A percentile compares a stretch with the other conserved stretches of the same genome.
Evolutionary conservation across 306 rosid species (phyloP).

Genomic region (Vigna nakashimae): DNA sequence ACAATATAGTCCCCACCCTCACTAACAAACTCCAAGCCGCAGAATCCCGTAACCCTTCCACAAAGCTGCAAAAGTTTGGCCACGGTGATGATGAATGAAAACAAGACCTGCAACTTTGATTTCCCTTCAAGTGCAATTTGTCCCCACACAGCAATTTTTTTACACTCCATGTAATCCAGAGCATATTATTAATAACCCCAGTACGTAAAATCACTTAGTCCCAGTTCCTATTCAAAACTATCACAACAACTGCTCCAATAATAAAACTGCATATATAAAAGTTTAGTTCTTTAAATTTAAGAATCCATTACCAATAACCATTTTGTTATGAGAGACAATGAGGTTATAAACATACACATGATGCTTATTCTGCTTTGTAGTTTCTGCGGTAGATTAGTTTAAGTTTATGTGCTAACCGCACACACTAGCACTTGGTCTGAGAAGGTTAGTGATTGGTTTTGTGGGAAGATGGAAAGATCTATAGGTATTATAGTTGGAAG

Average conservation of each 20-base stretch:
- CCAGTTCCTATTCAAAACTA: neutral
- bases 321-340: too few species aligned
- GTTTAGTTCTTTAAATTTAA: too few species aligned
- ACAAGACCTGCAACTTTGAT: slow-evolving; percentile 22
- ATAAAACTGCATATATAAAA: too few species aligned
- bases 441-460: neutral
- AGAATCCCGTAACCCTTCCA: neutral
- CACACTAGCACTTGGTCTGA: neutral
- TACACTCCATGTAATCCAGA: neutral
- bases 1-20: slow-evolving; percentile 43
- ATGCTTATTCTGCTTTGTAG: neutral
- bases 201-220: neutral
- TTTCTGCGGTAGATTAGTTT: neutral
- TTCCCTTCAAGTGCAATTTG: slow-evolving; percentile 49
- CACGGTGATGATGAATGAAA: slow-evolving; percentile 29
- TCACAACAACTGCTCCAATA: too few species aligned
- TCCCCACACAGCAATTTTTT: slow-evolving; percentile 35
- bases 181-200: neutral
- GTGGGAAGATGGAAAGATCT: neutral
- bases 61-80: slow-evolving; percentile 49
- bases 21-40: slow-evolving; percentile 35
- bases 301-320: too few species aligned
- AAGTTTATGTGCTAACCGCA: neutral
- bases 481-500: neutral
- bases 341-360: too few species aligned